phyloP scores from a whole-genome alignment of 352 stramenopile genomes.

The Pythium volutum region DNA sequence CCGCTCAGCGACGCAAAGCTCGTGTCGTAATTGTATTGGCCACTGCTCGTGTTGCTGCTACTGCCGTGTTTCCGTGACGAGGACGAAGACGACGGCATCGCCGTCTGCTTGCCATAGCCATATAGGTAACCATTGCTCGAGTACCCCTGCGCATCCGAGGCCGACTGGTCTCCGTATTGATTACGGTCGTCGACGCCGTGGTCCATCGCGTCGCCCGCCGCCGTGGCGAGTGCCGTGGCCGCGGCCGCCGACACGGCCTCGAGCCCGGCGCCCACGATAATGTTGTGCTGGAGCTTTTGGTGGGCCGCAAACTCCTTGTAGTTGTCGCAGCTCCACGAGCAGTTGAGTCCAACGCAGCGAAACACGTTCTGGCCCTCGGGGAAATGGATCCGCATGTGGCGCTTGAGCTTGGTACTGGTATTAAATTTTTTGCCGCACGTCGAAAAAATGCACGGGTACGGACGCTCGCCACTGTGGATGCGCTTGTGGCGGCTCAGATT shows the following conservation, averaged over 20 bases:
- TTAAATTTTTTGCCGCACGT: slow-evolving; percentile 85
- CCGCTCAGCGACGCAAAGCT: slow-evolving; percentile 19
- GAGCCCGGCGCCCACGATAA: slow-evolving; percentile 47
- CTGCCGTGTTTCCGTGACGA: slow-evolving; percentile 20
- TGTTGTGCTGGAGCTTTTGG: slow-evolving; percentile 73
- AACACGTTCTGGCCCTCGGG: slow-evolving; percentile 75
- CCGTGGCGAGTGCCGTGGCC: not conserved
- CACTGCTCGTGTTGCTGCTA: slow-evolving; percentile 3
- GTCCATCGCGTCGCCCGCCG: not conserved
- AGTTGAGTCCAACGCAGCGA: slow-evolving; percentile 55
- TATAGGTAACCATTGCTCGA: slow-evolving; percentile 21
- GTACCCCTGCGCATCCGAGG: slow-evolving; percentile 6
- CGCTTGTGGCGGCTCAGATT: slow-evolving; percentile 87
- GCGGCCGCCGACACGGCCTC: slow-evolving; percentile 15
- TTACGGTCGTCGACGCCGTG: not conserved
- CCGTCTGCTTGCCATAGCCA: slow-evolving; percentile 18
- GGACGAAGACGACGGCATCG: slow-evolving; percentile 10
- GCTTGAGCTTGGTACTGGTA: slow-evolving; percentile 88
- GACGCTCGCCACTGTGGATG: slow-evolving; percentile 82
- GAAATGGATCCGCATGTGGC: slow-evolving; percentile 87
- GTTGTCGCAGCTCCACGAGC: slow-evolving; percentile 70
- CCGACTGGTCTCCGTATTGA: slow-evolving; percentile 17
- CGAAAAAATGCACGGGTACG: slow-evolving; percentile 75
- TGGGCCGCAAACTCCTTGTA: slow-evolving; percentile 83
- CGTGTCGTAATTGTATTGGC: slow-evolving; percentile 20